Percentiles rank a stretch among this genome's conserved stretches.
phyloP scores from a whole-genome alignment of 1,139 yeast genomes.

The Schwanniomyces etchellsii region DNA sequence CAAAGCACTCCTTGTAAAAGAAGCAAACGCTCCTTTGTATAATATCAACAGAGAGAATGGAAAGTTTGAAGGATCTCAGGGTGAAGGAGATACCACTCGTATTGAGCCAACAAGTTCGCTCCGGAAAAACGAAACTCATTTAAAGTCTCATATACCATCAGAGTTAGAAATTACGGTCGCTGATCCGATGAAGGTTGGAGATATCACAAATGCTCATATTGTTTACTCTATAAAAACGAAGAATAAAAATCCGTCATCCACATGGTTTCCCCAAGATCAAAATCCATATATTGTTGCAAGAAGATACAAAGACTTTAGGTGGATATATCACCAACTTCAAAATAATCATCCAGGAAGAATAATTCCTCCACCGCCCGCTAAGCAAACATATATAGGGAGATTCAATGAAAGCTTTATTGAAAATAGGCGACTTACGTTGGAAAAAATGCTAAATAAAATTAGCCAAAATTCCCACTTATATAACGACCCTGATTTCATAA shows the following conservation, averaged over 20 bases:
- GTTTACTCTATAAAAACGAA: constrained; percentile 73
- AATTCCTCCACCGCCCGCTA: constrained; percentile 96
- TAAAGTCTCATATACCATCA: constrained; percentile 18
- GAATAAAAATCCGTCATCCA: constrained; percentile 27
- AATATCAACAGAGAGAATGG: constrained; percentile 16
- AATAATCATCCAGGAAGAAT: constrained; percentile 84
- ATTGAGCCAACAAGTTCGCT: constrained; percentile 5
- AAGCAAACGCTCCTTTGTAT: constrained; percentile 47
- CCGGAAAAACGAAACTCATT: constrained; percentile 17
- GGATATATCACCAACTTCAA: constrained; percentile 88
- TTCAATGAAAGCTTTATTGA: constrained; percentile 87
- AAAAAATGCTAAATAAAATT: constrained; percentile 75
- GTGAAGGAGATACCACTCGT: neutral
- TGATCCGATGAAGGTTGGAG: constrained; percentile 91
- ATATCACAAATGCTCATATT: constrained; percentile 80
- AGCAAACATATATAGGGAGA: constrained; percentile 81
- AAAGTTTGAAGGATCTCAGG: neutral
- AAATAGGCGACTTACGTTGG: constrained; percentile 78
- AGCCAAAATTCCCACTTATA: constrained; percentile 51
- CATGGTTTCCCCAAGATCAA: constrained; percentile 18
- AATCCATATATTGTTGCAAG: constrained; percentile 54
- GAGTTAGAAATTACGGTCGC: constrained; percentile 69
- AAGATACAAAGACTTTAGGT: constrained; percentile 74
- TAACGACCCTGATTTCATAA: constrained; percentile 67
- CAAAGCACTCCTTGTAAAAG: constrained; percentile 18